Evolutionary conservation across 2,329 filamentous ascomycete species (phyloP), one percentile per base, ranked within the genome.

Genomic region (Didymella pomorum): DNA sequence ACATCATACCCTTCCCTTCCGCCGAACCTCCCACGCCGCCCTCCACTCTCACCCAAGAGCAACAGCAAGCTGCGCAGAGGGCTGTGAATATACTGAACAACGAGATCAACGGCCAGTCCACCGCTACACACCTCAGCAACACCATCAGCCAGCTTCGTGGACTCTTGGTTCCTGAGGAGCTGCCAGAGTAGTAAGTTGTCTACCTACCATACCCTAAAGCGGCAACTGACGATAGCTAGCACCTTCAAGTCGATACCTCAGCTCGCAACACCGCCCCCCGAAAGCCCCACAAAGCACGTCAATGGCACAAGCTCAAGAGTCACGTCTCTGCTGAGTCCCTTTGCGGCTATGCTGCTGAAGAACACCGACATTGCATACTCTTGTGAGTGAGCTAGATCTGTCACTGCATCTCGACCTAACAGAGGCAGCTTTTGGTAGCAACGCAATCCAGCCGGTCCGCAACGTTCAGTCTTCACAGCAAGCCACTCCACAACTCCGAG

Each of bases 91-190:
- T 84, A 44, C 79, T 97, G 46, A 93, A 95, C 71, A 81, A 82
- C 63, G 91, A 94, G 73, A 87, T 89, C 58, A 78, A 81, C 39
- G 84, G 80, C 61, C 80, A 82, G 46, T 83, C 84, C 42, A 82
- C 83, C 28, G 88, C 90, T 20, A 85, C 86, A 71, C 85, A 87
- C 63, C 80, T 93, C 45, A 88, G 91, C 66, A 87, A 89, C 66
- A 89, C 88, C 11, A 82, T 93, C 44, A 84, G 89, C 67, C 88
- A 94, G 73, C 82, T 97, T 28, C 86, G 91, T 56, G 87, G 88
- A 62, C 84, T 96, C 39, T 77, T 97, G 55, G 87, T 88, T 70
- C 84, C 87, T 1, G 85, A 88, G n/a, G 87, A 88, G 60, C 80
- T 90, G 62, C 89, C 89, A 10, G 80, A 89, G 69, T 91, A 86